These are phyloP conservation scores for Aspergillus cristatus DNA, from an alignment of 495 filamentous ascomycete species.

Conservation along the genomic window DNA sequence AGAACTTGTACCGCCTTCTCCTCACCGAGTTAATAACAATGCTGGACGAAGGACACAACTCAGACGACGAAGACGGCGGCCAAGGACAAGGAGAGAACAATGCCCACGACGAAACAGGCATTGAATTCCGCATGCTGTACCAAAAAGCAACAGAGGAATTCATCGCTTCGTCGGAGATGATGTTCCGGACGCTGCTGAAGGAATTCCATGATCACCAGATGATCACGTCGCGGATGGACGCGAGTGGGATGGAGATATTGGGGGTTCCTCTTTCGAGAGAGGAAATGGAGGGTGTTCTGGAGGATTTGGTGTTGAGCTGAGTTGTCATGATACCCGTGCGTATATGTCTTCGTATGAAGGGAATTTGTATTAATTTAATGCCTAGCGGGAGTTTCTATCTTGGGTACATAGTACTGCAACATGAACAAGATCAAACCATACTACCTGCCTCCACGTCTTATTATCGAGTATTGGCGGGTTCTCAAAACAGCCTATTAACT, in stretches of 20 bases:
- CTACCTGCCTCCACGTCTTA: too few relatives aligned
- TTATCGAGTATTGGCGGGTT: too few relatives aligned
- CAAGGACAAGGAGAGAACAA: constrained; percentile 2
- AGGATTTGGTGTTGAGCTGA: constrained; percentile 57
- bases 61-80: constrained; percentile 31
- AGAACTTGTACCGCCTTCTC: constrained; percentile 72
- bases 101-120: constrained; percentile 39
- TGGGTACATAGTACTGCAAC: too few relatives aligned
- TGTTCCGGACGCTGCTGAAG: constrained; percentile 85
- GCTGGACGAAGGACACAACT: constrained; percentile 40
- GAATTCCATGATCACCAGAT: constrained; percentile 99
- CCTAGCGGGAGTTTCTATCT: too few relatives aligned
- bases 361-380: constrained; percentile 10
- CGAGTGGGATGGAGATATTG: constrained; percentile 71
- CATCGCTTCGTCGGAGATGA: constrained; percentile 92
- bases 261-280: constrained; percentile 79
- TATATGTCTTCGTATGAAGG: not conserved
- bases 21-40: constrained; percentile 75
- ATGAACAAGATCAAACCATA: too few relatives aligned
- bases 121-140: constrained; percentile 87
- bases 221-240: constrained; percentile 80
- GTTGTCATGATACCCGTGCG: constrained; percentile 5
- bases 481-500: too few relatives aligned
- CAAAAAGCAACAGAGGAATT: constrained; percentile 95
- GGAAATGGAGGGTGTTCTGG: constrained; percentile 81